Base-by-base conservation (phyloP, 495 filamentous ascomycete species). In the Letharia columbiana region DNA sequence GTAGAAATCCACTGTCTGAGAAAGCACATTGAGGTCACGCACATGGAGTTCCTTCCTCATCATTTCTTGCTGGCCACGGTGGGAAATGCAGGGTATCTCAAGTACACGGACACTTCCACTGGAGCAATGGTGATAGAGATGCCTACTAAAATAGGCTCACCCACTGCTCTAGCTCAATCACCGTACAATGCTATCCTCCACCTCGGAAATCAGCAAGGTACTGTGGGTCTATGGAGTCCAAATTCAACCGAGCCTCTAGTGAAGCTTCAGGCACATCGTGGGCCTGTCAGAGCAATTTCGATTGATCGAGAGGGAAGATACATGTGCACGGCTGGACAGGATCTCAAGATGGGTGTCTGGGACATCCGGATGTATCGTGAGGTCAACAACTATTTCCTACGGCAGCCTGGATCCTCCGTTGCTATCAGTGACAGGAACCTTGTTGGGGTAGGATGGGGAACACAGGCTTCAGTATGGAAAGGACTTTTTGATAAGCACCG, bases 31-130 rank as follows among this genome's bases (percentile, higher is more conserved):
- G 94, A 98, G 77, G 90, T 95, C n/a, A 89, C 88, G 13, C 86
- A 92, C 77, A 89, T 98, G 80, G 91, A 98, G 75, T 98, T 96
- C 75, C 79, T 98, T 37, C 93, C 92, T 4, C 98, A 96, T 73
- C 94, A 98, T 75, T 98, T 96, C 71, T 85, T 98, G 31, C 81
- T 98, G 56, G 91, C 89, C 15, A 96, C 91, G 39, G 79, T 94
- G 87, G 87, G 89, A 61, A 94, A 87, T 69, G 87, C 87, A 61
- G 94, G 93, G 10, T 88, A 87, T 71, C 79, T 97, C 60, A 96
- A 94, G 76, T 98, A 96, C 75, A 93, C 92, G 70, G 94, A 98
- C 74, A 93, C 91, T 17, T 95, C 91, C 3, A 98, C 92, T 0
- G 95, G 94, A 58, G 85, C 91, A 71, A 83, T 91, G 71, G 86